Evolutionary conservation across 768 basidiomycete genomes (phyloP), one percentile per base, ranked within the genome.

Genomic region (Cystobasidium tubakii): DNA sequence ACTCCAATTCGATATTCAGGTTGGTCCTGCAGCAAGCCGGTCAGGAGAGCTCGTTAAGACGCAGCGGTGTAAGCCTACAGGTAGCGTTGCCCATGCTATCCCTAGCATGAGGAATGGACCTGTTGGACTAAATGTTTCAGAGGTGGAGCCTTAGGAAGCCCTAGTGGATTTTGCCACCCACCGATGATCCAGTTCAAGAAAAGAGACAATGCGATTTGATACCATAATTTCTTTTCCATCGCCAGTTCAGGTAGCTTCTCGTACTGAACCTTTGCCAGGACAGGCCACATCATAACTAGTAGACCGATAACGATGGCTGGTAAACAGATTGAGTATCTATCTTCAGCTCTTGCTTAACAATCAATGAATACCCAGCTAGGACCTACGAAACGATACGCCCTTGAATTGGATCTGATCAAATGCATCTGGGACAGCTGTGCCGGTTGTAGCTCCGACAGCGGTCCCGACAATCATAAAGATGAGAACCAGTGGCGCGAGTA

Each of bases 261-360:
- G 79, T 90, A 92, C 78, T 88, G 88, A 12, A 91, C 88, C 76
- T 83, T 83, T 34, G 82, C 81, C 33, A 84, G 77, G 31, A 88
- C 85, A 1, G 90, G 91, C 89, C 89, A 91, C 89, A 92, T 92
- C 87, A 92, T 92, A 65, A 91, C 82, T 21, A 92, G 85, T 43
- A 92, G 85, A 0, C 90, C 91, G 50, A 91, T 83, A 19, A 88
- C 88, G 57, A 92, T 90, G 0, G 90, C 90, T 92, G 75, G n/a
- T n/a, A n/a, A 25, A 39, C 29, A 15, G 34, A 39, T 23, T n/a
- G 36, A 67, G 25, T 19, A 27, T 0, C 19, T 27, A 4, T 4
- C 25, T 43, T 21, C n/a, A 50, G 23, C 39, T 46, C 17, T 29
- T 23, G 36, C 21, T 13, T 54, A 31, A 21, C 33, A n/a, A 53